These are phyloP conservation scores for Cordyceps militaris DNA, from an alignment of 2,329 filamentous ascomycete genomes.

Conservation along the genomic window DNA sequence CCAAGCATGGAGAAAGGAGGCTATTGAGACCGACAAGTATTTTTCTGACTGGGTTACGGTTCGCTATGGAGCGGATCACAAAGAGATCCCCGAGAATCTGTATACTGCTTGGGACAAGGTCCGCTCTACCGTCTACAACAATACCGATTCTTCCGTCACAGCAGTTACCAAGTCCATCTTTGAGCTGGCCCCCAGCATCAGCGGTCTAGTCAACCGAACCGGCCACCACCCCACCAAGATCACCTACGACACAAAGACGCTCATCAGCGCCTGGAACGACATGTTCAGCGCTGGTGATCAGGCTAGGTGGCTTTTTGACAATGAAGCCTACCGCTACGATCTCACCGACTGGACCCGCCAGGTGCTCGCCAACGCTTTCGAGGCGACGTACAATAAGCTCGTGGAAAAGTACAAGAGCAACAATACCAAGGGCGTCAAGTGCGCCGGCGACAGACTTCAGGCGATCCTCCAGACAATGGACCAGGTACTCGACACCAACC, in stretches of 20 bases:
- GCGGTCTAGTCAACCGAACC: constrained; percentile 29
- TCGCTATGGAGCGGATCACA: constrained; percentile 26
- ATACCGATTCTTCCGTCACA: constrained; percentile 17
- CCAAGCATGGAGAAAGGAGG: constrained; percentile 36
- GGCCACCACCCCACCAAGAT: constrained; percentile 31
- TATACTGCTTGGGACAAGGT: constrained; percentile 12
- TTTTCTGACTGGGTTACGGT: constrained; percentile 36
- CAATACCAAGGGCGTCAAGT: background rate
- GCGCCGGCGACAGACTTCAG: constrained; percentile 1
- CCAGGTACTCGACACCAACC: constrained; percentile 6
- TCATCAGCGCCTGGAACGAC: constrained; percentile 31
- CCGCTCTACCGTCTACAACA: constrained; percentile 11
- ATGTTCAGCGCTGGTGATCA: constrained; percentile 28
- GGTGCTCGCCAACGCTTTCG: constrained; percentile 38
- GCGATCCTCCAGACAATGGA: constrained; percentile 6
- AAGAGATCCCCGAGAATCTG: constrained; percentile 4
- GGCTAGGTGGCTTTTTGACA: constrained; percentile 28
- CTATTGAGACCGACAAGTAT: constrained; percentile 37
- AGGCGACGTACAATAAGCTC: constrained; percentile 28
- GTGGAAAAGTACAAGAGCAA: constrained; percentile 26
- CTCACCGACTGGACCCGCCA: constrained; percentile 40
- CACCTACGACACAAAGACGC: constrained; percentile 29
- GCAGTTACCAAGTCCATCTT: constrained; percentile 38
- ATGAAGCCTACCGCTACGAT: constrained; percentile 36
- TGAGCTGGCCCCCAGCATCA: constrained; percentile 34